These are phyloP conservation scores for Ceratocystis albifundus DNA, from an alignment of 2,329 filamentous ascomycete species.

Conservation along the genomic window DNA sequence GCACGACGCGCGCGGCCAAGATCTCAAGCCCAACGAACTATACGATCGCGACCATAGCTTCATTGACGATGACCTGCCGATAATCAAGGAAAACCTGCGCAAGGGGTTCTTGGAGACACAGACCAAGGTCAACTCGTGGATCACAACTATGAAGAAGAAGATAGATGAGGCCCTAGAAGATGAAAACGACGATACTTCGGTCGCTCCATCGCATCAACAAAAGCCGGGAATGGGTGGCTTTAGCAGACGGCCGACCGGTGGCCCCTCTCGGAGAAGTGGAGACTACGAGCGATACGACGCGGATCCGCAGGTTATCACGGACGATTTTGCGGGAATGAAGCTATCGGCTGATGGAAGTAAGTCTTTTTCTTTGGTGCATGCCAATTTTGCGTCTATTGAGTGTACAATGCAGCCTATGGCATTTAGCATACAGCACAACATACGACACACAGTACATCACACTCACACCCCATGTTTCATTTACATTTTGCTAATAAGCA, in stretches of 20 bases:
- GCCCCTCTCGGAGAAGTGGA: conserved; percentile 58
- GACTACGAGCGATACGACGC: conserved; percentile 91
- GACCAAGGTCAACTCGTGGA: conserved; percentile 84
- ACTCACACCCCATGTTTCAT: background rate
- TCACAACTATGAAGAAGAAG: conserved; percentile 81
- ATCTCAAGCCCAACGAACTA: conserved; percentile 42
- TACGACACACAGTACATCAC: background rate
- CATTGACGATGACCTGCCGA: conserved; percentile 87
- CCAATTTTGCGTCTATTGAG: background rate
- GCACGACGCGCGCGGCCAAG: conserved; percentile 30
- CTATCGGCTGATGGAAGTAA: conserved; percentile 51
- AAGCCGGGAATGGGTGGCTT: conserved; percentile 23
- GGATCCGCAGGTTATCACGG: conserved; percentile 77
- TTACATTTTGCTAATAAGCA: conserved; percentile 26
- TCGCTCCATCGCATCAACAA: conserved; percentile 10
- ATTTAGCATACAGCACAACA: too few relatives aligned
- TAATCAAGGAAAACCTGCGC: conserved; percentile 82
- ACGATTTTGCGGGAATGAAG: conserved; percentile 70
- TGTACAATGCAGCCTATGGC: too few relatives aligned
- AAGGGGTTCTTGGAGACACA: conserved; percentile 95
- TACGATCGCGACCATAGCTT: conserved; percentile 71
- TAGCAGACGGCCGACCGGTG: conserved; percentile 43
- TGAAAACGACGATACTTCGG: conserved; percentile 40
- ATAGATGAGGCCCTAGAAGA: conserved; percentile 81
- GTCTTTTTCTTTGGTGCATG: conserved; percentile 27